Percentiles rank a stretch among this genome's conserved stretches.
Conservation (phyloP, 2,329 filamentous ascomycete genomes). For the Leptographium galeiforme region DNA sequence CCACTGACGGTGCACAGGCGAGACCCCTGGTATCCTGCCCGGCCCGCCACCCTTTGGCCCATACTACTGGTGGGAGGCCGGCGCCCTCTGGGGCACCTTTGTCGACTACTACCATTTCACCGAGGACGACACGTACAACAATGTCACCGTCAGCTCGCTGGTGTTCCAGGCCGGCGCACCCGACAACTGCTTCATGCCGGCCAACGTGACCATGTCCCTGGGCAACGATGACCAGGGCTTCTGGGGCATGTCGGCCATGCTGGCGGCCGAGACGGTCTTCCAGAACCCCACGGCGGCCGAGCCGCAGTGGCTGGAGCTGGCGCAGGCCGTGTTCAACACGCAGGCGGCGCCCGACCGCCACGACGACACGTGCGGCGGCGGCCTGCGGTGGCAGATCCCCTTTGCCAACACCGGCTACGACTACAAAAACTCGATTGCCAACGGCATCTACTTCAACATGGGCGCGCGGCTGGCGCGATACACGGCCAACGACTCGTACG, state of each 20-base stretch:
- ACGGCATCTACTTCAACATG: slow-evolving; percentile 38
- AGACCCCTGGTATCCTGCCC: slow-evolving; percentile 42
- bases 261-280: slow-evolving; percentile 56
- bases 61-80: slow-evolving; percentile 70
- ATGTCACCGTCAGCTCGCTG: slow-evolving; percentile 51
- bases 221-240: slow-evolving; percentile 69
- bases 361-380: slow-evolving; percentile 65
- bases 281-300: slow-evolving; percentile 40
- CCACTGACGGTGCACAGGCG: slow-evolving; percentile 17
- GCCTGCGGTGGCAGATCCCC: slow-evolving; percentile 76
- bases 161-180: slow-evolving; percentile 59
- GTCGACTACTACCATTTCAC: slow-evolving; percentile 61
- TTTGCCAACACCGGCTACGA: slow-evolving; percentile 66
- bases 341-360: slow-evolving; percentile 42
- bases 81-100: slow-evolving; percentile 57
- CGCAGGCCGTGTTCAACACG: slow-evolving; percentile 69
- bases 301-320: slow-evolving; percentile 58
- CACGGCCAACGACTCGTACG: slow-evolving; percentile 64
- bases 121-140: slow-evolving; percentile 52
- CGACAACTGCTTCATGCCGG: slow-evolving; percentile 63
- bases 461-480: slow-evolving; percentile 52
- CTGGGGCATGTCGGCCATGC: slow-evolving; percentile 59
- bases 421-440: slow-evolving; percentile 48
- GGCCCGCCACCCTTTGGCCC: slow-evolving; percentile 38
- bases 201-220: slow-evolving; percentile 48